phyloP scores from a whole-genome alignment of 306 rosid genomes.

The Glycine latifolia region DNA sequence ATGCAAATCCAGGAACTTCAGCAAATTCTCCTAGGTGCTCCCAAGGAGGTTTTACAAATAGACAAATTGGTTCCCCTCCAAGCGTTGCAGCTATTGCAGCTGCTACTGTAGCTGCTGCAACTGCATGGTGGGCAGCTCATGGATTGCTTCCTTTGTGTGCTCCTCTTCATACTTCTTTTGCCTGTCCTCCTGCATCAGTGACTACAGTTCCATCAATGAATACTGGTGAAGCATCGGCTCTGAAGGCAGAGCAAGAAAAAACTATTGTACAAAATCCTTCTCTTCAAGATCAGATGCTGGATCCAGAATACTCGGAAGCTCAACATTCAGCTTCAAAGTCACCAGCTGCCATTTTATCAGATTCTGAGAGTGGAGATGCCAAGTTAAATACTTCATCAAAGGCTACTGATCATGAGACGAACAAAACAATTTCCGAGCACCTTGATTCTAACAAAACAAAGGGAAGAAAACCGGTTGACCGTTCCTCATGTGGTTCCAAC shows the following conservation, averaged over 20 bases:
- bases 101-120: constrained; percentile 92
- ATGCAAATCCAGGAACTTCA: constrained; percentile 60
- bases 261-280: constrained; percentile 58
- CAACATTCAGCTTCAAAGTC: constrained; percentile 68
- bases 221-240: constrained; percentile 53
- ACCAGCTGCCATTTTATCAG: constrained; percentile 57
- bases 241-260: constrained; percentile 57
- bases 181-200: constrained; percentile 61
- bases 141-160: constrained; percentile 88
- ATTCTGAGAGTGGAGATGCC: constrained; percentile 67
- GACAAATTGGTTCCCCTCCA: constrained; percentile 72
- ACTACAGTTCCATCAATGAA: constrained; percentile 59
- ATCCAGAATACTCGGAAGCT: constrained; percentile 63
- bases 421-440: constrained; percentile 60
- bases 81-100: constrained; percentile 83
- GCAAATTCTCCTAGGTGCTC: constrained; percentile 61
- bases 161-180: constrained; percentile 73
- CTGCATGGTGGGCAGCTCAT: constrained; percentile 99
- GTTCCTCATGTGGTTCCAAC: constrained; percentile 96
- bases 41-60: constrained; percentile 61
- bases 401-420: constrained; percentile 59
- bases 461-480: constrained; percentile 76
- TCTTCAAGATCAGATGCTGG: constrained; percentile 57
- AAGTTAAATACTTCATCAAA: constrained; percentile 58
- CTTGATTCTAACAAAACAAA: constrained; percentile 61